Evolutionary conservation across 305 asterid genomes (phyloP), one percentile per base, ranked within the genome.

Genomic region (Nicotiana rustica): DNA sequence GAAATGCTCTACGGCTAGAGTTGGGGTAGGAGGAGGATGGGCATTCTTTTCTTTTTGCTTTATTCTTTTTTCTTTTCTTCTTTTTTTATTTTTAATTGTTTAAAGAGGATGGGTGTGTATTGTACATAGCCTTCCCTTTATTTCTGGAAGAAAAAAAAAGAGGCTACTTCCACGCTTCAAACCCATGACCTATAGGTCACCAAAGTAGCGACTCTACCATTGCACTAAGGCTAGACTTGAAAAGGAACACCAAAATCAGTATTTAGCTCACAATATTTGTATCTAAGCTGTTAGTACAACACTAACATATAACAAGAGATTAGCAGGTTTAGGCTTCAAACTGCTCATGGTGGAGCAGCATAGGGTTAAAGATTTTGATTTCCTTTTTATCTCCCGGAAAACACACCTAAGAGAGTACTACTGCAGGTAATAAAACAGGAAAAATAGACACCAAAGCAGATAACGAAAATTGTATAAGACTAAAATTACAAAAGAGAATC

Each of bases 151-250:
- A 41, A 41, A 41, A 41, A 41, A 41, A 41, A 73, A 49, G 59
- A 21, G 62, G 64, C 44, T 49, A 49, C 64, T 33, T 73, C 79
- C 64, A 49, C 14, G 10, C 79, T 21, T 73, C 44, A 73, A 49
- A 49, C 14, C 60, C 36, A 21, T 73, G 44, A 14, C 25, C 64
- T 49, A 73, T 7, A 73, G 79, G 79, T 73, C 79, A 73, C 21
- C 25, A 49, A 49, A 73, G 64, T 21, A 49, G 64, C 15, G 36
- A 73, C 62, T 47, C 38, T 70, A 73, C 21, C 61, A 1, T 21
- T 73, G 79, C 62, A 47, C 62, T 13, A 49, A 73, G 79, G 21
- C 25, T 73, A 41, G 2, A 10, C 15, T 49, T 49, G 79, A 73
- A 73, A 62, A 73, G 62, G 25, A 73, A 73, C 2, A 71, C 49